phyloP scores from a whole-genome alignment of 208 protist species.

The Trypanosoma congolense region DNA sequence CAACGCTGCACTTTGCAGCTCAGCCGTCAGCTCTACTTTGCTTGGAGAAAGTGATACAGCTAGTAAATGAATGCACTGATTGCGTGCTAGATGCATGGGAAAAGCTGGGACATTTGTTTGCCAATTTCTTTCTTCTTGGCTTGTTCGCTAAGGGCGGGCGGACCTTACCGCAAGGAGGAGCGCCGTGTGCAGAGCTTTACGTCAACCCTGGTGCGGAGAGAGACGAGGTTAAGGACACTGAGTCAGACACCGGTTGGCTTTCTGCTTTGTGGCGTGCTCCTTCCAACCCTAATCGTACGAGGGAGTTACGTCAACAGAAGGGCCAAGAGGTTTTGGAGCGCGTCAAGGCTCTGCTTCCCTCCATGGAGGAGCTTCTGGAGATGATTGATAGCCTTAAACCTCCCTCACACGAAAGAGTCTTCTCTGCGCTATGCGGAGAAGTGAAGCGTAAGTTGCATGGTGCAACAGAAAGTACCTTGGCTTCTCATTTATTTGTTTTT shows the following conservation, averaged over 20 bases:
- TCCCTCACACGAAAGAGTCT: constrained; percentile 7
- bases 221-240: constrained; percentile 1
- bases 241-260: constrained; percentile 40
- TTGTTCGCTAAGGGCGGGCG: constrained; percentile 9
- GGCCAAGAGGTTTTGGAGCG: constrained; percentile 23
- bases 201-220: constrained; percentile 30
- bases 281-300: constrained; percentile 9
- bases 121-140: constrained; percentile 21
- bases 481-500: constrained; percentile 28
- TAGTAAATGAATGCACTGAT: constrained; percentile 15
- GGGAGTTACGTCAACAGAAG: constrained; percentile 16
- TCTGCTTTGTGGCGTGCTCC: constrained; percentile 36
- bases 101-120: constrained; percentile 16
- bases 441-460: constrained; percentile 1
- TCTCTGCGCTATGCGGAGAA: constrained; percentile 17
- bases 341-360: constrained; percentile 25
- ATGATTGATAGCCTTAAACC: constrained; percentile 24
- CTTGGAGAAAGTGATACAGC: constrained; percentile 11
- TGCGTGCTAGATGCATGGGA: constrained; percentile 18
- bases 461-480: constrained; percentile 9
- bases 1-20: constrained; percentile 10
- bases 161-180: neutral
- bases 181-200: constrained; percentile 22
- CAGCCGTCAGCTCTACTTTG: constrained; percentile 4
- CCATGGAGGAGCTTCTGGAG: constrained; percentile 37